These are phyloP conservation scores for Tylopilus plumbeoviolaceoides DNA, from an alignment of 768 basidiomycete species.

Conservation along the genomic window DNA sequence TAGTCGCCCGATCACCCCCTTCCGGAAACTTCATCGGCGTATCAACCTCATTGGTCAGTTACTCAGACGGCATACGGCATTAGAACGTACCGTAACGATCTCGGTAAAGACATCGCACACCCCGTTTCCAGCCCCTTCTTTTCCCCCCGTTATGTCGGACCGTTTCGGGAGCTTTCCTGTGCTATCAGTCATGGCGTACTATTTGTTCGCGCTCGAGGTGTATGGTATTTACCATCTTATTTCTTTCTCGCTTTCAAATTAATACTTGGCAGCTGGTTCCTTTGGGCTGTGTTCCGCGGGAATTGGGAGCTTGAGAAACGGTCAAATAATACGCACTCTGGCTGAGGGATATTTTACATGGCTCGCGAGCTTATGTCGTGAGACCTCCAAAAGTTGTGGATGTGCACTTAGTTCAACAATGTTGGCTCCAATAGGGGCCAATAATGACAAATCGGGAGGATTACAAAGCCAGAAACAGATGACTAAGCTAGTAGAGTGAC, in stretches of 20 bases:
- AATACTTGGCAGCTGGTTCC: background rate
- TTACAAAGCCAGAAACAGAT: conserved; percentile 10
- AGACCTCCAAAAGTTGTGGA: no score
- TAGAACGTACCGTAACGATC: conserved; percentile 2
- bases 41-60: background rate
- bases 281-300: background rate
- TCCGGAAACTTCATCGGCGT: conserved; percentile 2
- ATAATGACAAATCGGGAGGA: conserved; percentile 7
- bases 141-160: background rate
- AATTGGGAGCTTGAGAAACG: background rate
- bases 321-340: background rate
- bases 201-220: background rate
- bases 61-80: conserved; percentile 10
- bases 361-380: no score
- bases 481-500: conserved; percentile 15
- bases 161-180: background rate
- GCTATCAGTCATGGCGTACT: background rate
- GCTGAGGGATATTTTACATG: background rate
- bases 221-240: background rate
- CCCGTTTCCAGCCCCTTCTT: background rate
- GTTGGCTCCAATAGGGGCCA: conserved; percentile 1
- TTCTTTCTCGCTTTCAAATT: background rate
- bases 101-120: conserved; percentile 4
- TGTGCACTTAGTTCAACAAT: no score
- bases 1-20: conserved; percentile 15